A percentile compares a stretch with the other conserved stretches of the same genome.
Conservation (phyloP, 108 stramenopile species). For the Poteriospumella lacustris region DNA sequence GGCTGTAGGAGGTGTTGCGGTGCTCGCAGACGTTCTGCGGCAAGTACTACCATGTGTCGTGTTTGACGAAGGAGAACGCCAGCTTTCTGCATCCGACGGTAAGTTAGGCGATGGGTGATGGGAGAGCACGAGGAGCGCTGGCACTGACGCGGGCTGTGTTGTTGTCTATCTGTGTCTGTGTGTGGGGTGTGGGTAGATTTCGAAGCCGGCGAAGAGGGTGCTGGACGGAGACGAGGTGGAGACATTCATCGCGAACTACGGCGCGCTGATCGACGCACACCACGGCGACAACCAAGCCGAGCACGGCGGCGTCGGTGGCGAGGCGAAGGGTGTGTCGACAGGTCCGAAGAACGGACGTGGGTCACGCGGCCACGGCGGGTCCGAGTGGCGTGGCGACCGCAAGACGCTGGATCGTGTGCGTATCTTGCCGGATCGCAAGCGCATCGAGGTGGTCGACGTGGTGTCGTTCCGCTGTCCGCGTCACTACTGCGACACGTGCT, state of each 20-base stretch:
- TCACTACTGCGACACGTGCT: slow-evolving; percentile 83
- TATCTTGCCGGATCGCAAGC: background rate
- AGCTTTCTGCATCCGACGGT: background rate
- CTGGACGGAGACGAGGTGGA: slow-evolving; percentile 55
- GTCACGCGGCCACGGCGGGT: background rate
- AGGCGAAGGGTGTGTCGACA: slow-evolving; percentile 48
- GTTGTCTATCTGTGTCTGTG: slow-evolving; percentile 68
- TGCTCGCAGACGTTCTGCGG: slow-evolving; percentile 29
- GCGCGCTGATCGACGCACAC: too few species aligned
- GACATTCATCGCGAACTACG: too few species aligned
- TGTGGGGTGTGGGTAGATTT: slow-evolving; percentile 62
- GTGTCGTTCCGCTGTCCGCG: slow-evolving; percentile 73
- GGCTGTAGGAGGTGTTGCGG: too few species aligned
- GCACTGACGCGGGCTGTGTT: slow-evolving; percentile 41
- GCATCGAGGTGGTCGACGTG: slow-evolving; percentile 17
- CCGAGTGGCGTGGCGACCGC: background rate
- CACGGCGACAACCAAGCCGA: too few species aligned
- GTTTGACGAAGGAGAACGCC: background rate
- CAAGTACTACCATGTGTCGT: slow-evolving; percentile 41
- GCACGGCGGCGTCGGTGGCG: background rate
- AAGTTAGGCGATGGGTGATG: slow-evolving; percentile 66
- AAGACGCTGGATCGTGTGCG: background rate
- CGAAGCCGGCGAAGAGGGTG: slow-evolving; percentile 60
- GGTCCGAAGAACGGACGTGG: slow-evolving; percentile 37
- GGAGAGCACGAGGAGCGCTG: slow-evolving; percentile 45